Percentiles rank a stretch among this genome's conserved stretches.
These are phyloP conservation scores for Starmera amethionina DNA, from an alignment of 805 yeast species.

Conservation along the genomic window DNA sequence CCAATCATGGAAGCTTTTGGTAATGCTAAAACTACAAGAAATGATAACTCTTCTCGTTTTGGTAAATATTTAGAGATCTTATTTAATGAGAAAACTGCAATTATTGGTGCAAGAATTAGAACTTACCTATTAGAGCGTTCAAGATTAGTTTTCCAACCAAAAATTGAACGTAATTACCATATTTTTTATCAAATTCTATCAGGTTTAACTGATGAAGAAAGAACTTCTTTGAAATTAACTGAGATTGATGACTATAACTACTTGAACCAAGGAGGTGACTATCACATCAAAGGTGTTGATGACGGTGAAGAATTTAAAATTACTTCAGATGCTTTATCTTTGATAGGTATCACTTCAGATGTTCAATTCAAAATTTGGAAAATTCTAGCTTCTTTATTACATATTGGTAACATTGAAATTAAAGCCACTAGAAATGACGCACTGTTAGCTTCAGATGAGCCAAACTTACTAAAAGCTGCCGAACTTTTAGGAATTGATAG, in stretches of 20 bases:
- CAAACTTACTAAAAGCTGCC: conserved; percentile 73
- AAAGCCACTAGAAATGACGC: conserved; percentile 82
- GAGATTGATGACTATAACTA: conserved; percentile 64
- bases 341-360: conserved; percentile 61
- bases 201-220: conserved; percentile 51
- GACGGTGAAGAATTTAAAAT: conserved; percentile 70
- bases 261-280: conserved; percentile 82
- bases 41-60: conserved; percentile 94
- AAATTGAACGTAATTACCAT: conserved; percentile 87
- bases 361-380: conserved; percentile 64
- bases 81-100: conserved; percentile 64
- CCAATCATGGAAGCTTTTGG: conserved; percentile 98
- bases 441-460: conserved; percentile 74
- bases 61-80: conserved; percentile 92
- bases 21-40: conserved; percentile 95
- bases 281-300: conserved; percentile 64
- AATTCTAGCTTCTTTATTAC: conserved; percentile 79
- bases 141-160: conserved; percentile 87
- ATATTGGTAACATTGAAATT: conserved; percentile 86
- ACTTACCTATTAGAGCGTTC: conserved; percentile 91
- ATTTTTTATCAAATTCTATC: conserved; percentile 83
- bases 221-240: conserved; percentile 48
- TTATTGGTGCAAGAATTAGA: conserved; percentile 90
- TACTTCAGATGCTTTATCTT: conserved; percentile 65
- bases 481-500: conserved; percentile 77